Evolutionary conservation across 73 alveolate species (phyloP).

Genomic region (Diophrys appendiculata): DNA sequence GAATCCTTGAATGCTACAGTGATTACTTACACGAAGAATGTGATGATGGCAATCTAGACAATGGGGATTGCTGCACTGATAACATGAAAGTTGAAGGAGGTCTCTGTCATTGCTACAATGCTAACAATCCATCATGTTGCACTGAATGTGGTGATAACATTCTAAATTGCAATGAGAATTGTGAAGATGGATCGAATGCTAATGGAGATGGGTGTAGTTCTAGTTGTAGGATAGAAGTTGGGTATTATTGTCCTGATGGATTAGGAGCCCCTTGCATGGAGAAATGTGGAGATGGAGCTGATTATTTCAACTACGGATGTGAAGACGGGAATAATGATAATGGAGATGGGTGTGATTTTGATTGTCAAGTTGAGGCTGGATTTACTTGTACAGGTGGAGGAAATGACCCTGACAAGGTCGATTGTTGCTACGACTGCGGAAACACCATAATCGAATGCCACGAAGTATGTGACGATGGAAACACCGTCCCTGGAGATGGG

Average conservation of each 20-base stretch:
- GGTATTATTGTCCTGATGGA: constrained; percentile 9
- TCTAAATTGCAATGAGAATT: background rate
- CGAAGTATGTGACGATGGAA: too few species aligned
- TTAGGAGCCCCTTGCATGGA: background rate
- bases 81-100: too few species aligned
- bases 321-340: constrained; percentile 6
- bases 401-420: too few species aligned
- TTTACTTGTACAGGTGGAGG: constrained; percentile 18
- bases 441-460: too few species aligned
- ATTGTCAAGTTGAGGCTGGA: constrained; percentile 1
- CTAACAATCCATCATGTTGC: background rate
- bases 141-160: background rate
- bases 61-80: too few species aligned
- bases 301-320: background rate
- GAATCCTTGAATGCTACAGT: too few species aligned
- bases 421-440: too few species aligned
- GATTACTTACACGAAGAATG: too few species aligned
- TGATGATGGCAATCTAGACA: too few species aligned
- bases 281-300: background rate
- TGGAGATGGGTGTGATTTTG: constrained; percentile 22
- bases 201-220: constrained; percentile 16
- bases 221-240: constrained; percentile 1
- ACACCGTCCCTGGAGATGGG: too few species aligned
- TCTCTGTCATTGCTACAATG: too few species aligned
- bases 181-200: constrained; percentile 1